Evolutionary conservation across 495 filamentous ascomycete genomes (phyloP), one percentile per base, ranked within the genome.

Genomic region (Aspergillus leporis): DNA sequence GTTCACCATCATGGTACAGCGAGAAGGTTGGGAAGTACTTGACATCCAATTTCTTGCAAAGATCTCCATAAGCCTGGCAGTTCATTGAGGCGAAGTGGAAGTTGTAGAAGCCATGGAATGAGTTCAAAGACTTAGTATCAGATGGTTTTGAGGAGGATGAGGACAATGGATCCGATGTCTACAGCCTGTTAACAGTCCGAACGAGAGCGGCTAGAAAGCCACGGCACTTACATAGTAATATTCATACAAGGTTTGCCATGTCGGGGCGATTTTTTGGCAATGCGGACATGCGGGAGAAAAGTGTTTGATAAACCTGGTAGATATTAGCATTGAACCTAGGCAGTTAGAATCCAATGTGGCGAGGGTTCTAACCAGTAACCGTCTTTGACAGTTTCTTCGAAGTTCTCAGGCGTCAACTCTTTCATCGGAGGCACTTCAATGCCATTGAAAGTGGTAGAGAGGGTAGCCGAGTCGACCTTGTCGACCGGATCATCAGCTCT

Each of bases 191-290:
- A 77, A 67, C 49, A 40, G 9, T 34, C 2, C 19, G 46, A 56
- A n/a, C 7, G 41, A 52, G 14, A 21, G 41, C 13, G 10, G 31
- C 18, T 5, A n/a, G 47, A 25, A 46, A 22, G 21, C 4, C 8
- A 52, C 21, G 36, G 31, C 36, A 68, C 78, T 62, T 59, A 83
- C 80, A 56, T 93, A 96, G 76, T 97, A 97, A 74, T 85, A 97
- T 72, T 98, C 94, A 76, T 96, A 96, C 22, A 96, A 77, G 7
- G 93, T 96, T 76, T 97, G 91, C 81, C 86, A 98, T 52, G 83
- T 87, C 25, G 95, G 95, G 34, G 90, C 91, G 63, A 90, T 86
- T 41, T 80, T 78, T 63, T 81, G 76, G 75, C 95, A 98, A 74
- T 98, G 94, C 40, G 75, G 77, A 69, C 93, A 97, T 23, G 79